Evolutionary conservation across 148 eudicot species (phyloP), one percentile per base, ranked within the genome.

Genomic region (Rhododendron molle): DNA sequence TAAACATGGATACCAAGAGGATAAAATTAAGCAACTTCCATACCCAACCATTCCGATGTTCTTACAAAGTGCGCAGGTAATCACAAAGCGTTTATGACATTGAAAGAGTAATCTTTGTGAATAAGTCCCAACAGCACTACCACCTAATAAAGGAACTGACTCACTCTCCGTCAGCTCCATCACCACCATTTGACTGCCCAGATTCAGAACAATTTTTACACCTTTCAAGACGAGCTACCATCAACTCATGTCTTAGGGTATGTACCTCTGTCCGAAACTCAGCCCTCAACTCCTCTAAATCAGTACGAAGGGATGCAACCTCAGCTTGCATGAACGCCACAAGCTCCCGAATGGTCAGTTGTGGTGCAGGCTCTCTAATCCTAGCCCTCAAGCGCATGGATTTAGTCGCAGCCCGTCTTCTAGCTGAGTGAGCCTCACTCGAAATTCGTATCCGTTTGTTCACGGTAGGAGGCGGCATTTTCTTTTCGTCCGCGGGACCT

Each of bases 301-400:
- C 76, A 3, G 76, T 28, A 71, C 76, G 76, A 30, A 71, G 76
- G 7, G 76, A 71, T 71, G 76, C 76, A 30, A 71, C 76, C 76
- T 71, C 76, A 12, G 76, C 76, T 32, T 71, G 76, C 76, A 71
- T 71, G 76, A 71, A 71, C 13, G 76, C 76, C 76, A 71, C 76
- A 71, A 71, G 76, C 76, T 71, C 76, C 76, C 76, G 76, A 5
- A 71, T 71, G 28, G 76, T 71, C 38, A 71, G 76, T 71, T 71
- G 76, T 30, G 76, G 76, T 14, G 76, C 76, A 71, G 76, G 76
- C 76, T 71, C 76, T 71, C 76, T 71, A 71, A 71, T 71, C 76
- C 76, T 71, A 71, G 76, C 76, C 76, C 76, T 71, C 32, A 71
- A 15, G 9, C 76, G 36, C 76, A 71, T 71, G 76, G 76, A 30